Conservation (phyloP, 495 filamentous ascomycete species). For the Copromyces sp. region DNA sequence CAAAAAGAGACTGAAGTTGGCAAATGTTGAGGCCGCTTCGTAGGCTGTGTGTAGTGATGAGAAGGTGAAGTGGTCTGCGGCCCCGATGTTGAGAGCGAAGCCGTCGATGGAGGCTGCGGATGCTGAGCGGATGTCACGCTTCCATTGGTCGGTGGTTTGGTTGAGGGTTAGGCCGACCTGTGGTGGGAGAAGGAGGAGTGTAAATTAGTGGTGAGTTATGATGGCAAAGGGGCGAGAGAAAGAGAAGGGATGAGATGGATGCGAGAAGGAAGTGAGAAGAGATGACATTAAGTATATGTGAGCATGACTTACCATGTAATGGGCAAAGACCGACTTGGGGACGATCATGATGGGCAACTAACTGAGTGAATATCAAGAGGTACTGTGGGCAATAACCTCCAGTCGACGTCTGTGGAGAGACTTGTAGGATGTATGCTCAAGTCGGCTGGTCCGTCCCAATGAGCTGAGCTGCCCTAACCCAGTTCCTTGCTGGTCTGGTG, state of each 20-base stretch:
- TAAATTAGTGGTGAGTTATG: neutral
- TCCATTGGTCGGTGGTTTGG: constrained; percentile 41
- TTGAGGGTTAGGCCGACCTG: constrained; percentile 28
- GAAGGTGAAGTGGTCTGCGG: constrained; percentile 36
- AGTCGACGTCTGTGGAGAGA: neutral
- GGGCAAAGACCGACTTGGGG: constrained; percentile 28
- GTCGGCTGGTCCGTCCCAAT: neutral
- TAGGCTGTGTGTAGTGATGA: constrained; percentile 39
- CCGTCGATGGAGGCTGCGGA: constrained; percentile 52
- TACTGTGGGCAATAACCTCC: neutral
- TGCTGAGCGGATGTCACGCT: constrained; percentile 46
- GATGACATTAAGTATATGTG: neutral
- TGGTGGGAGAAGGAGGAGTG: neutral
- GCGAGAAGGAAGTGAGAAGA: neutral
- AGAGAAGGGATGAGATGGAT: neutral
- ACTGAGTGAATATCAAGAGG: neutral
- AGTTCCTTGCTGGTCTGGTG: neutral
- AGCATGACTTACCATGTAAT: constrained; percentile 23
- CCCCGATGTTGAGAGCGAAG: constrained; percentile 55
- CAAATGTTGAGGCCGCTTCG: constrained; percentile 12
- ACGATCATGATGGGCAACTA: neutral
- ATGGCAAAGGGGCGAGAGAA: neutral
- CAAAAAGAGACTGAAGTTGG: constrained; percentile 3
- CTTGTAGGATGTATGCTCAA: neutral
- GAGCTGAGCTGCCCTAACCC: neutral